Evolutionary conservation across 208 protist genomes (phyloP).

Genomic region (Leptomonas seymouri): DNA sequence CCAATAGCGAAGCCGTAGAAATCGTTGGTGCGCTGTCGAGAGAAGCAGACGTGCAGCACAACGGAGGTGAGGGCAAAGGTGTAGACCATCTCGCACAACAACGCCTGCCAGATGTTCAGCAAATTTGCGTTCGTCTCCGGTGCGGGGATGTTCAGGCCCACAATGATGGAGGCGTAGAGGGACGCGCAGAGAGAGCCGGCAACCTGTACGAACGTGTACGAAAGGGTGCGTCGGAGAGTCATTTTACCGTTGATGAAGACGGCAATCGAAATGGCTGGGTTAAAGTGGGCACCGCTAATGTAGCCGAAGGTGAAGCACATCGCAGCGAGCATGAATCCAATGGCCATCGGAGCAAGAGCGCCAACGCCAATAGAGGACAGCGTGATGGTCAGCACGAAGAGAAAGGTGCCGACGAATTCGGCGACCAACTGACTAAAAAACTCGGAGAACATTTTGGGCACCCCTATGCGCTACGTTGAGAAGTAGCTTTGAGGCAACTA

Average conservation of each 20-base stretch:
- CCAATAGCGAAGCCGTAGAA: conserved; percentile 86
- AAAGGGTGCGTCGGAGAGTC: conserved; percentile 51
- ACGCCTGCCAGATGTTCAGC: conserved; percentile 61
- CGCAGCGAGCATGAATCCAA: conserved; percentile 87
- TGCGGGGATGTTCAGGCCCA: conserved; percentile 72
- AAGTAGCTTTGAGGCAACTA: no score
- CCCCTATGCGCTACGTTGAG: not conserved
- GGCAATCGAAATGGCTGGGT: conserved; percentile 91
- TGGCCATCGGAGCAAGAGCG: conserved; percentile 71
- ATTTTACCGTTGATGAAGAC: conserved; percentile 86
- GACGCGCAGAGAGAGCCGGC: conserved; percentile 71
- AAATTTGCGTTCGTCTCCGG: conserved; percentile 41
- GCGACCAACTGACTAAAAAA: conserved; percentile 69
- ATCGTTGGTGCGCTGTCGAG: conserved; percentile 82
- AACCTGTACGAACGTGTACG: conserved; percentile 82
- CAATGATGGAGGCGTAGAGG: conserved; percentile 78
- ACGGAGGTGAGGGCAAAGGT: conserved; percentile 81
- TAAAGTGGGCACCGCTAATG: conserved; percentile 94
- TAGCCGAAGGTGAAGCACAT: conserved; percentile 93
- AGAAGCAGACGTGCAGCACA: conserved; percentile 84
- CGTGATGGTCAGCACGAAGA: conserved; percentile 81
- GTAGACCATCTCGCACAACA: conserved; percentile 83
- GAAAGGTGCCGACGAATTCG: conserved; percentile 88
- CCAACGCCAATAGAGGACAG: conserved; percentile 74
- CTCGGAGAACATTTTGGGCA: conserved; percentile 54